Evolutionary conservation across 2,329 filamentous ascomycete species (phyloP), one percentile per base, ranked within the genome.

Genomic region (Pezizomycotina sp.): DNA sequence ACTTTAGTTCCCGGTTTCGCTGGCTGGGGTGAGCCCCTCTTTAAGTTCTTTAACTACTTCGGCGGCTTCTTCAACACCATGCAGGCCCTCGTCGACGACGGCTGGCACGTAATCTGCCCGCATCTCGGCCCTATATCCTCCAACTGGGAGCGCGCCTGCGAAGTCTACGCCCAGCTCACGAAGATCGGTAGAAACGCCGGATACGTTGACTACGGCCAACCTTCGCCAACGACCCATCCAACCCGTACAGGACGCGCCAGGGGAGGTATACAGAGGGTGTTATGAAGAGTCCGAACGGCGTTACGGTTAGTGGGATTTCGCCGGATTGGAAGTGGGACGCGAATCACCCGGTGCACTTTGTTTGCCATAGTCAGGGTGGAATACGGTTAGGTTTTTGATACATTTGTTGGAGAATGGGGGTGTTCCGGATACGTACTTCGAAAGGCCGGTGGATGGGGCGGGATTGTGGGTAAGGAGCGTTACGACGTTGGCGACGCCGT

Each of bases 71-170:
- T 31, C 19, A 37, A 24, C 23, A 33, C 31, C 7, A 21, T 27
- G 4, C 23, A 13, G 21, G 10, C 31, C 13, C 25, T 37, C 10
- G 28, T 28, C 12, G 16, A 19, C 4, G 16, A 25, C 15, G 34
- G 34, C 15, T 37, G 28, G 26, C 15, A 16, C 16, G 34, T 37
- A 12, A 37, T 37, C 19, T 13, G 27, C 24, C 12, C 34, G 10
- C 27, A 32, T 7, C 13, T 37, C 14, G 34, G 34, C 5, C 34
- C 34, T 5, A n/a, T 37, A 9, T 33, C 27, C 18, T 22, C 18
- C 20, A 37, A 37, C 20, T 37, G 19, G 15, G 34, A 37, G 14
- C 27, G 34, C 15, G 34, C 34, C 9, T 37, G 34, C 19, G 34
- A 37, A 27, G 6, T 37, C 13, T 37, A 37, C 25, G 22, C 26